Percentiles rank a stretch among this genome's conserved stretches.
These are phyloP conservation scores for Macadamia tetraphylla DNA, from an alignment of 164 flowering plant genomes.

Conservation along the genomic window DNA sequence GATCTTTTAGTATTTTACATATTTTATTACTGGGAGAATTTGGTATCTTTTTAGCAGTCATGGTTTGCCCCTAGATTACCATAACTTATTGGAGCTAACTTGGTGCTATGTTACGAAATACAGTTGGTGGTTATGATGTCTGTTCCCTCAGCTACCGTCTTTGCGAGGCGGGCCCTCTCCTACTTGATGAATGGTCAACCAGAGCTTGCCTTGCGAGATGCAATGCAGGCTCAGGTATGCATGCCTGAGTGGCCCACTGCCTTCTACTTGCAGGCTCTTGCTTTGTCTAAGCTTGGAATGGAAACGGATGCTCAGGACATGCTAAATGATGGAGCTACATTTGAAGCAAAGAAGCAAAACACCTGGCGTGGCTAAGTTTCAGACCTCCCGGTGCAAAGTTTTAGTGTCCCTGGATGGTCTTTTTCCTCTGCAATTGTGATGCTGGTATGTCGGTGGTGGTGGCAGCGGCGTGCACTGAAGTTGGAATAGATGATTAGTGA, in stretches of 20 bases:
- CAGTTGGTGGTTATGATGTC: slow-evolving; percentile 89
- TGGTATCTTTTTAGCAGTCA: no score
- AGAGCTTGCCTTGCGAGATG: slow-evolving; percentile 84
- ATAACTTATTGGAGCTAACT: not conserved
- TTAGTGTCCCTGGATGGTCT: not conserved
- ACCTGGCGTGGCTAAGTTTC: slow-evolving; percentile 59
- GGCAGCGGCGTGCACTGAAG: not conserved
- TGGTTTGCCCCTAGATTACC: not conserved
- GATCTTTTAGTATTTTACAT: not conserved
- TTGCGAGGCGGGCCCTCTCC: slow-evolving; percentile 72
- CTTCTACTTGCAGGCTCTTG: slow-evolving; percentile 94
- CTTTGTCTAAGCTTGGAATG: slow-evolving; percentile 95
- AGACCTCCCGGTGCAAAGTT: not conserved
- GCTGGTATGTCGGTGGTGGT: not conserved
- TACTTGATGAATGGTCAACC: slow-evolving; percentile 81
- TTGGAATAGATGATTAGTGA: not conserved
- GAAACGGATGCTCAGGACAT: slow-evolving; percentile 97
- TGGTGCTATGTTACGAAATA: slow-evolving; percentile 5
- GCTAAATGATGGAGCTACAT: slow-evolving; percentile 89
- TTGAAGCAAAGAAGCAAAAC: slow-evolving; percentile 80
- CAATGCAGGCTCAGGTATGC: slow-evolving; percentile 98
- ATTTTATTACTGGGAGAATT: no score
- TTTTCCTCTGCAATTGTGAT: not conserved
- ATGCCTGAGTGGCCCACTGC: slow-evolving; percentile 96
- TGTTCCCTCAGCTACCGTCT: slow-evolving; percentile 82